A percentile compares a stretch with the other conserved stretches of the same genome.
These are phyloP conservation scores for Candida sp. DNA, from an alignment of 1,139 yeast species.

Conservation along the genomic window DNA sequence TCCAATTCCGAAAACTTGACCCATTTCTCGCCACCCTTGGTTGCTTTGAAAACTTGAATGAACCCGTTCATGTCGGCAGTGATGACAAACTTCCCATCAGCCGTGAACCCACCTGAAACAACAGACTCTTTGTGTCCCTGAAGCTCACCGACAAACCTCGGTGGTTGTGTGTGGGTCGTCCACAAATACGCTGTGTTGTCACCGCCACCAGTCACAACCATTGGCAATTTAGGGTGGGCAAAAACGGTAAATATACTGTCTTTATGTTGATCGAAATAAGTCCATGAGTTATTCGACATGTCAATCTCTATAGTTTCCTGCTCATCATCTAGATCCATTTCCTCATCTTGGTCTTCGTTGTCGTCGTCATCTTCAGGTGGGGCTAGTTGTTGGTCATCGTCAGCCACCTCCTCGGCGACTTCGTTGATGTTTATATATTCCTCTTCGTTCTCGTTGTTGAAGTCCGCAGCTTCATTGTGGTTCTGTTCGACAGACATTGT, in stretches of 20 bases:
- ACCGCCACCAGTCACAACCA: slow-evolving; percentile 86
- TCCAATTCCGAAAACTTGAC: slow-evolving; percentile 68
- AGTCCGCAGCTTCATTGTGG: not conserved
- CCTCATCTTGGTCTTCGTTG: slow-evolving; percentile 21
- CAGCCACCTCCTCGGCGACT: slow-evolving; percentile 59
- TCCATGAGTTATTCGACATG: slow-evolving; percentile 85
- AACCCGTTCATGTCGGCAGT: slow-evolving; percentile 97
- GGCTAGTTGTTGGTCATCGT: slow-evolving; percentile 35
- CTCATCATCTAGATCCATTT: slow-evolving; percentile 30
- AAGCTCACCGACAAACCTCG: slow-evolving; percentile 75
- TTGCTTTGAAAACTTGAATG: slow-evolving; percentile 71
- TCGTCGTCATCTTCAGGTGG: slow-evolving; percentile 46
- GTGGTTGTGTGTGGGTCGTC: slow-evolving; percentile 89
- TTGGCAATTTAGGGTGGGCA: slow-evolving; percentile 80
- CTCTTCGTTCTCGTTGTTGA: slow-evolving; percentile 14
- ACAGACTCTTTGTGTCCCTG: slow-evolving; percentile 89
- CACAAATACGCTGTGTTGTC: slow-evolving; percentile 89
- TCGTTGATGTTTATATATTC: slow-evolving; percentile 61
- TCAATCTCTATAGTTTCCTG: slow-evolving; percentile 55
- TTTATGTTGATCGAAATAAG: slow-evolving; percentile 86
- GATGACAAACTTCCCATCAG: slow-evolving; percentile 78
- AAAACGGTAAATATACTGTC: slow-evolving; percentile 84
- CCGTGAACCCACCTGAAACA: slow-evolving; percentile 80
- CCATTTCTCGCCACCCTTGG: slow-evolving; percentile 86
- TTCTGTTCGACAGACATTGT: slow-evolving; percentile 2